Evolutionary conservation across 352 stramenopile species (phyloP).

Genomic region (Phytophthora nicotianae): DNA sequence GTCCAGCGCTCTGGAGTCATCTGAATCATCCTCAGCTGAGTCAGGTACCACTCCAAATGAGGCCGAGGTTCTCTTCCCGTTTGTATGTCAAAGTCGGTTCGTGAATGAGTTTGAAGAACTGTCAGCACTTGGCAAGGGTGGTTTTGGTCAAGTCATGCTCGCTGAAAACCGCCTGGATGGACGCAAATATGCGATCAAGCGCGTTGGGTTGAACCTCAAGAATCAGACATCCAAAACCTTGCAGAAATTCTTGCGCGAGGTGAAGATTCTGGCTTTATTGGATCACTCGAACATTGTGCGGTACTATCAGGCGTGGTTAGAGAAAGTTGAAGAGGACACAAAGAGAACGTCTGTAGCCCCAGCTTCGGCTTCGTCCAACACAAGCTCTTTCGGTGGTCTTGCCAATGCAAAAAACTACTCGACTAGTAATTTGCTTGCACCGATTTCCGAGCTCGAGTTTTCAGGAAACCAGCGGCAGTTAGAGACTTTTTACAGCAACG

Average conservation of each 20-base stretch:
- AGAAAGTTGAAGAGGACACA: slow-evolving; percentile 77
- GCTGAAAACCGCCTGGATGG: slow-evolving; percentile 94
- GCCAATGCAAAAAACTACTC: slow-evolving; percentile 60
- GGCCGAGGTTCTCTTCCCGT: slow-evolving; percentile 78
- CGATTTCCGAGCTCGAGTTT: slow-evolving; percentile 72
- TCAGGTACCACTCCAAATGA: slow-evolving; percentile 46
- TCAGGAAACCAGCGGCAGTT: slow-evolving; percentile 53
- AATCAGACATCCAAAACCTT: slow-evolving; percentile 91
- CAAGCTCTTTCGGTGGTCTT: slow-evolving; percentile 35
- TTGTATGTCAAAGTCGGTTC: slow-evolving; percentile 86
- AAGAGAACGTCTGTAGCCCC: slow-evolving; percentile 13
- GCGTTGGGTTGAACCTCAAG: slow-evolving; percentile 80
- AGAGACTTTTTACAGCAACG: slow-evolving; percentile 56
- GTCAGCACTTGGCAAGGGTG: slow-evolving; percentile 91
- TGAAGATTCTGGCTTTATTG: slow-evolving; percentile 91
- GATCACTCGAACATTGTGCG: slow-evolving; percentile 94
- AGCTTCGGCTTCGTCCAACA: slow-evolving; percentile 37
- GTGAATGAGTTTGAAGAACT: slow-evolving; percentile 86
- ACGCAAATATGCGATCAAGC: slow-evolving; percentile 94
- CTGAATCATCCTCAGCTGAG: slow-evolving; percentile 58
- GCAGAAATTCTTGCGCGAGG: slow-evolving; percentile 93
- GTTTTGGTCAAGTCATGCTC: slow-evolving; percentile 94
- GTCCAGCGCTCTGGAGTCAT: slow-evolving; percentile 36
- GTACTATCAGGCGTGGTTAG: slow-evolving; percentile 92
- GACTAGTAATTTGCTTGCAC: slow-evolving; percentile 73